A percentile compares a stretch with the other conserved stretches of the same genome.
These are phyloP conservation scores for Arachnomyces sp. DNA, from an alignment of 2,329 filamentous ascomycete species.

Conservation along the genomic window DNA sequence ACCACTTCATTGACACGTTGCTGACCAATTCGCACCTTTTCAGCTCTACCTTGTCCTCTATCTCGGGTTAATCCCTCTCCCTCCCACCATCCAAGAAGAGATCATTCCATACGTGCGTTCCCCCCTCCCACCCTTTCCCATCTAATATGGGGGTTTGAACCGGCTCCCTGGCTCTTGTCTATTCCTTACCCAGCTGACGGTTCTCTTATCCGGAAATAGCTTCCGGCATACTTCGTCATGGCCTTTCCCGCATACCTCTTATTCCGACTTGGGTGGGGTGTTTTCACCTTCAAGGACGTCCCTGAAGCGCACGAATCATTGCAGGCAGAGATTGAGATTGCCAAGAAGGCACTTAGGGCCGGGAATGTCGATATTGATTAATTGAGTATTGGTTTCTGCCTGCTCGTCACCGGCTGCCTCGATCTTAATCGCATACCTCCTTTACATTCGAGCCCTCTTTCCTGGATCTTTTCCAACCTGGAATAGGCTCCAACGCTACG, in stretches of 20 bases:
- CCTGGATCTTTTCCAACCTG: too few relatives aligned
- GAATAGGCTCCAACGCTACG: too few relatives aligned
- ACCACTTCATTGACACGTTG: background rate
- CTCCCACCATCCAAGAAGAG: constrained; percentile 67
- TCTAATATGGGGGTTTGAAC: constrained; percentile 1
- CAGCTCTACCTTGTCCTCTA: constrained; percentile 85
- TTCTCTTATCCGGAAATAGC: constrained; percentile 41
- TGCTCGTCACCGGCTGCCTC: too few relatives aligned
- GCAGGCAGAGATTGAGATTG: constrained; percentile 64
- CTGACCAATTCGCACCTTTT: constrained; percentile 4
- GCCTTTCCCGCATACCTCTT: constrained; percentile 88
- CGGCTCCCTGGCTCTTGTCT: background rate
- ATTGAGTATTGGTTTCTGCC: constrained; percentile 5
- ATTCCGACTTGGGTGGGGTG: constrained; percentile 81
- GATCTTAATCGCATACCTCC: too few relatives aligned
- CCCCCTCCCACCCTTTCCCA: constrained; percentile 6
- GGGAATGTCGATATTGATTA: constrained; percentile 38
- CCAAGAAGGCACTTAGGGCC: constrained; percentile 34
- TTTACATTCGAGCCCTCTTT: too few relatives aligned
- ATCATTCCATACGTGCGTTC: constrained; percentile 77
- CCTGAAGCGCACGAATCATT: constrained; percentile 84
- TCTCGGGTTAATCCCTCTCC: constrained; percentile 74
- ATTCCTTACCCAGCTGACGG: background rate
- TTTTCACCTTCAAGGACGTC: constrained; percentile 94
- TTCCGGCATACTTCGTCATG: constrained; percentile 88